Conservation (phyloP, 192 early-diverging fungal genomes). For the Backusella macrospora region DNA sequence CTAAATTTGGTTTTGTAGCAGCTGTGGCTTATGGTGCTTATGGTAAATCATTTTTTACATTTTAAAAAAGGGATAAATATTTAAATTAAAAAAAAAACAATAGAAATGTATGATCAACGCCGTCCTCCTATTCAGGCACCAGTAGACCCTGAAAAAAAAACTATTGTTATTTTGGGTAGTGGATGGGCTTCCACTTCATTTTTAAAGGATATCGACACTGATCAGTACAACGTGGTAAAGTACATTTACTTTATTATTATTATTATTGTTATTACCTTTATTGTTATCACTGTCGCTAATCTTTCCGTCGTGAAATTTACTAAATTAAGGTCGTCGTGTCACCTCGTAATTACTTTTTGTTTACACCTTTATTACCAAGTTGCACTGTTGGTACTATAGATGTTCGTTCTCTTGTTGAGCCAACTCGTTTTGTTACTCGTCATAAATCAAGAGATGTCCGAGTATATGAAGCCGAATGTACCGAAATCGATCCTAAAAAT, state of each 20-base stretch:
- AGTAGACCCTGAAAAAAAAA: constrained; percentile 50
- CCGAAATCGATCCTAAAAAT: constrained; percentile 77
- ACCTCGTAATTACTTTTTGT: constrained; percentile 90
- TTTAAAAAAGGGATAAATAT: not conserved
- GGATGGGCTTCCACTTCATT: constrained; percentile 50
- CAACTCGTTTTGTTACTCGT: constrained; percentile 83
- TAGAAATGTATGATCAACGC: constrained; percentile 34
- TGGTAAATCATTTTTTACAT: constrained; percentile 5
- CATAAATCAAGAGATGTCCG: constrained; percentile 84
- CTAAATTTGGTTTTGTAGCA: constrained; percentile 18
- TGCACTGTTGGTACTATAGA: constrained; percentile 91
- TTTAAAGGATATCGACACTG: constrained; percentile 42
- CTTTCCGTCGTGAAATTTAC: not conserved
- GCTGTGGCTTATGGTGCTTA: constrained; percentile 28
- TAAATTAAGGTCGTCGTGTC: constrained; percentile 60
- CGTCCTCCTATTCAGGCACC: constrained; percentile 42
- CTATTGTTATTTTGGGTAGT: constrained; percentile 43
- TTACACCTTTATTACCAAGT: constrained; percentile 70
- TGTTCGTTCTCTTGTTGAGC: constrained; percentile 84
- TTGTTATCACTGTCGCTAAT: not conserved
- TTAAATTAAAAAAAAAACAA: not conserved
- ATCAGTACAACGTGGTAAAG: constrained; percentile 46
- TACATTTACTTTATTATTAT: not conserved
- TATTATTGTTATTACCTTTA: not conserved
- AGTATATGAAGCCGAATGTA: constrained; percentile 91